Evolutionary conservation across 805 yeast species (phyloP), one percentile per base, ranked within the genome.

Genomic region (Candida fluviatilis): DNA sequence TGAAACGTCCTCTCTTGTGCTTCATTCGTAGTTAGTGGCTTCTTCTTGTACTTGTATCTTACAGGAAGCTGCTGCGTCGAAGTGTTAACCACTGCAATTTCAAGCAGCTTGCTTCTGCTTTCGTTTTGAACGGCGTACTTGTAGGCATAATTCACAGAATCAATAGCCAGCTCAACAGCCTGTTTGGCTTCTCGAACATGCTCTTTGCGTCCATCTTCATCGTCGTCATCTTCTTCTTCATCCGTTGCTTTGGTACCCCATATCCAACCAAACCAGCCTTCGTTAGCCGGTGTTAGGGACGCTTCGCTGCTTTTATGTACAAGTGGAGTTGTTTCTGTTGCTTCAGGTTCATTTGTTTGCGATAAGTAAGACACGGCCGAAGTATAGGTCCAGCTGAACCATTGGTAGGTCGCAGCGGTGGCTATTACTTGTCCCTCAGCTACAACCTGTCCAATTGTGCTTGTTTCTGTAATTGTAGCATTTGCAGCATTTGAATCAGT

Each of bases 21-120:
- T 48, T 68, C 71, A 32, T 54, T 57, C 4, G 67, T 65, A 5
- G 57, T 48, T 2, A 64, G 33, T 0, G 72, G 72, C 15, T 56
- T 50, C 33, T 55, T 61, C 26, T 50, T 54, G 27, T 52, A 46
- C 28, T 52, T 53, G 42, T 58, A 63, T 33, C 44, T 48, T 1
- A 66, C 69, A 3, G 73, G 73, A 19, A 45, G 51, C 1, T 31
- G 23, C 38, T 62, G 63, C 2, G 69, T 56, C 4, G 45, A 37
- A 2, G 72, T 66, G 11, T 57, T 64, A 33, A 49, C 40, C 1
- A 67, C 73, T 1, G 69, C 58, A 27, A 68, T 40, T 36, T 63
- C 67, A 18, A 50, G 47, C 18, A 18, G 35, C 17, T 24, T 23
- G 50, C 53, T 21, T 48, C 40, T 3, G 38, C 30, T 5, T 16